These are phyloP conservation scores for Middelhovenomyces tepae DNA, from an alignment of 805 yeast genomes.

Conservation along the genomic window DNA sequence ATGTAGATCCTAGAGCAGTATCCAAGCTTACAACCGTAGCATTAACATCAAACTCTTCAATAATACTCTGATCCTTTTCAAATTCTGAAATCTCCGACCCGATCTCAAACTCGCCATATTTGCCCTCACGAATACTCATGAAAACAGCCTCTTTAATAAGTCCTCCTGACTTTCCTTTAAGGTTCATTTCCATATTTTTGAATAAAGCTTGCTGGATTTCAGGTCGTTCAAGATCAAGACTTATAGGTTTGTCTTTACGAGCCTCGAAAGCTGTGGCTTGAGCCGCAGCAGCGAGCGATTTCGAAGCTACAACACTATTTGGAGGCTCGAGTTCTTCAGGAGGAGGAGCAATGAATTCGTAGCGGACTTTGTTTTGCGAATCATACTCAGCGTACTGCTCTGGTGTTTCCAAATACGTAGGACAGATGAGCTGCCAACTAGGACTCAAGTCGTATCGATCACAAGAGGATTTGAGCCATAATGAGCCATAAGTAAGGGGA, in stretches of 20 bases:
- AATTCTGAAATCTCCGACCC: not conserved
- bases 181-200: not conserved
- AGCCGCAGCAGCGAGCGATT: not conserved
- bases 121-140: too few species aligned
- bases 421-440: constrained; percentile 7
- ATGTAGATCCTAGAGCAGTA: constrained; percentile 2
- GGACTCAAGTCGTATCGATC: constrained; percentile 5
- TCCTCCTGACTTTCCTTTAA: not conserved
- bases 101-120: too few species aligned
- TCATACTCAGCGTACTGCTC: constrained; percentile 8
- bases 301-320: not conserved
- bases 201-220: not conserved
- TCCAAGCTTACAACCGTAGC: not conserved
- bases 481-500: constrained; percentile 55
- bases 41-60: constrained; percentile 2
- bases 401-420: constrained; percentile 1
- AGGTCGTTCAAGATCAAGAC: not conserved
- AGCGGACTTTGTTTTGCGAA: not conserved
- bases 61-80: not conserved
- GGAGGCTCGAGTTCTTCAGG: constrained; percentile 1
- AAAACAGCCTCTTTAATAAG: not conserved
- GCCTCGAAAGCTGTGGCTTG: not conserved
- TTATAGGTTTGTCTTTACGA: not conserved
- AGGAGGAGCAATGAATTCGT: constrained; percentile 1
- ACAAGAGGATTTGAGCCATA: constrained; percentile 60